These are phyloP conservation scores for Nicotiana knightiana DNA, from an alignment of 257 asterid species.

Conservation along the genomic window DNA sequence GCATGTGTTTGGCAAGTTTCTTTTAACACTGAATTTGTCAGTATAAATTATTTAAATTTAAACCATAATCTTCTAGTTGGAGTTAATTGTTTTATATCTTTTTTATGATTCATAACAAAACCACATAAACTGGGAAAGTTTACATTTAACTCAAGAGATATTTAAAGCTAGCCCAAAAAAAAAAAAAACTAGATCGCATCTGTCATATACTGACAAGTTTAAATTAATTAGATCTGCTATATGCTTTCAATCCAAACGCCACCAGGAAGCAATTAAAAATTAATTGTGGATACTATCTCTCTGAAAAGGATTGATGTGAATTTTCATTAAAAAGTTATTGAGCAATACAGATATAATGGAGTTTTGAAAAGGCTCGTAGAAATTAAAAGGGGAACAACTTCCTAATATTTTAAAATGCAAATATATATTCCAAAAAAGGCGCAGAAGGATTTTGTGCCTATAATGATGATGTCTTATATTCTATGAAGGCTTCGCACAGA, in stretches of 20 bases:
- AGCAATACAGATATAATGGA: background rate
- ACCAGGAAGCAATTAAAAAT: too few relatives aligned
- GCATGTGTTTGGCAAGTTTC: background rate
- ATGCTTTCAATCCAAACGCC: too few relatives aligned
- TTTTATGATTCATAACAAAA: background rate
- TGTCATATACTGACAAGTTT: too few relatives aligned
- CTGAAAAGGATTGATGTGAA: background rate
- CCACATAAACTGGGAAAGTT: background rate
- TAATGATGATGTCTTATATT: conserved; percentile 6
- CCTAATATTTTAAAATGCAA: background rate
- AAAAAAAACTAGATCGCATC: too few relatives aligned
- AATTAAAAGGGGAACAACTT: background rate
- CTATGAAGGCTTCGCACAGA: conserved; percentile 4
- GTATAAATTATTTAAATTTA: too few relatives aligned
- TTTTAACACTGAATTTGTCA: background rate
- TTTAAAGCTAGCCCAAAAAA: background rate
- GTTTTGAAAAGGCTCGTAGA: background rate
- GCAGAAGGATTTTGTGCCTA: background rate
- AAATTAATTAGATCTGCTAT: too few relatives aligned
- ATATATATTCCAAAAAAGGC: background rate
- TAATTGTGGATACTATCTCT: background rate
- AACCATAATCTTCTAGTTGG: background rate
- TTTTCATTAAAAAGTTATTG: background rate
- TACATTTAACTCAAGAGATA: background rate
- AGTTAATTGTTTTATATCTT: too few relatives aligned